Conservation (phyloP, 148 eudicot species). For the Fagopyrum tataricum region DNA sequence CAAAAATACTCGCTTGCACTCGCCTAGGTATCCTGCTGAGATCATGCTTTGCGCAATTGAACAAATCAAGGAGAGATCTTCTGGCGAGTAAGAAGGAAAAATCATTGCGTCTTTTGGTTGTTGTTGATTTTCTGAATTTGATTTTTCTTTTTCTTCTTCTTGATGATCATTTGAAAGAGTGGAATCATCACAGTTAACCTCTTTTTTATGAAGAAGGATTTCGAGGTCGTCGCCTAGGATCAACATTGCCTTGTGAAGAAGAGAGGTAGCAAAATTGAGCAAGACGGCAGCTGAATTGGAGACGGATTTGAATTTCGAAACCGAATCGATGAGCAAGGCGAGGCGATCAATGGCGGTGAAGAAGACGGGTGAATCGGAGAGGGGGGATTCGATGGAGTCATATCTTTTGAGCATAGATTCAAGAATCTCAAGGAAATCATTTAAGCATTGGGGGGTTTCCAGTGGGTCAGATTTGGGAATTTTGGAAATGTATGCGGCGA, state of each 20-base stretch:
- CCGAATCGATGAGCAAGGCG: slow-evolving; percentile 24
- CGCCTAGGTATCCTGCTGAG: slow-evolving; percentile 43
- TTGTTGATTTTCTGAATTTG: slow-evolving; percentile 4
- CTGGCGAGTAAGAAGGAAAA: slow-evolving; percentile 34
- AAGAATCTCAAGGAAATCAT: slow-evolving; percentile 29
- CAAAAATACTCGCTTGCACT: slow-evolving; percentile 44
- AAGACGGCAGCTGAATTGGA: slow-evolving; percentile 15
- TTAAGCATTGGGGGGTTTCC: slow-evolving; percentile 33
- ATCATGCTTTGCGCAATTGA: slow-evolving; percentile 47
- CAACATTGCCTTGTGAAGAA: slow-evolving; percentile 59
- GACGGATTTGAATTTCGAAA: slow-evolving; percentile 23
- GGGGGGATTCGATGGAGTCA: slow-evolving; percentile 17
- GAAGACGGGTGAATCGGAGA: slow-evolving; percentile 10
- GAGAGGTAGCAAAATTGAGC: slow-evolving; percentile 38
- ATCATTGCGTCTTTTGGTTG: not conserved
- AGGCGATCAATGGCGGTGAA: slow-evolving; percentile 28
- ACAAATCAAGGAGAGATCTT: slow-evolving; percentile 23
- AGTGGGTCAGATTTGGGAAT: slow-evolving; percentile 19
- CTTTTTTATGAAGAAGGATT: not conserved
- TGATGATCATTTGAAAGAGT: not conserved
- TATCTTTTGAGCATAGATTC: slow-evolving; percentile 39
- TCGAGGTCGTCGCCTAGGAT: slow-evolving; percentile 1
- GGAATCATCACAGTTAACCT: not conserved
- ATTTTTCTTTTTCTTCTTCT: slow-evolving; percentile 6
- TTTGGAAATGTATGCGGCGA: slow-evolving; percentile 22